phyloP scores from a whole-genome alignment of 2,329 filamentous ascomycete genomes.

The Claviceps arundinis region DNA sequence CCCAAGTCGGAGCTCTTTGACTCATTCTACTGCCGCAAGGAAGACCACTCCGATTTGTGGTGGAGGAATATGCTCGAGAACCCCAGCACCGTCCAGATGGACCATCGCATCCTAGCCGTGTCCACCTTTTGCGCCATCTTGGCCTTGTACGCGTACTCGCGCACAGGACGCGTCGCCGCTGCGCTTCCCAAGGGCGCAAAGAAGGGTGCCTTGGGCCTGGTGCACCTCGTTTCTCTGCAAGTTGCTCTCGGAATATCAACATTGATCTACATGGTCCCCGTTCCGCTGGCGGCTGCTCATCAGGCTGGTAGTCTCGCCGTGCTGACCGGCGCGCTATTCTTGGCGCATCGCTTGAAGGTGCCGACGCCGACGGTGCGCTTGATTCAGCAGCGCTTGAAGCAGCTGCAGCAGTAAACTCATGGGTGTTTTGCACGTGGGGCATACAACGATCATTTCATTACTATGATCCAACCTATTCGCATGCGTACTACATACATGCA shows the following conservation, averaged over 20 bases:
- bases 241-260: conserved; percentile 80
- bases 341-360: conserved; percentile 66
- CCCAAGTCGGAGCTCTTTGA: conserved; percentile 75
- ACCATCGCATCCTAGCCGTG: conserved; percentile 84
- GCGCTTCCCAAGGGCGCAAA: conserved; percentile 49
- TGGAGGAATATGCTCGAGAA: conserved; percentile 99
- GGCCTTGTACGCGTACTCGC: conserved; percentile 67
- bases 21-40: conserved; percentile 66
- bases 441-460: too few relatives aligned
- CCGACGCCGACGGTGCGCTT: conserved; percentile 51
- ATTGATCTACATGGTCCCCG: conserved; percentile 86
- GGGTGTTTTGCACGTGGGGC: too few relatives aligned
- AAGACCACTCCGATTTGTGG: conserved; percentile 72
- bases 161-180: conserved; percentile 44
- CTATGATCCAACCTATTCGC: too few relatives aligned
- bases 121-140: conserved; percentile 77
- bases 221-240: conserved; percentile 73
- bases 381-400: conserved; percentile 38
- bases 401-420: conserved; percentile 8
- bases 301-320: conserved; percentile 83
- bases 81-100: conserved; percentile 85
- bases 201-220: conserved; percentile 62
- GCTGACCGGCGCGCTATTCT: conserved; percentile 65
- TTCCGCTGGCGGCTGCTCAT: conserved; percentile 75
- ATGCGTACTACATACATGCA: not conserved